Evolutionary conservation across 2,329 filamentous ascomycete genomes (phyloP), one percentile per base, ranked within the genome.

Genomic region (Penicillium sp.): DNA sequence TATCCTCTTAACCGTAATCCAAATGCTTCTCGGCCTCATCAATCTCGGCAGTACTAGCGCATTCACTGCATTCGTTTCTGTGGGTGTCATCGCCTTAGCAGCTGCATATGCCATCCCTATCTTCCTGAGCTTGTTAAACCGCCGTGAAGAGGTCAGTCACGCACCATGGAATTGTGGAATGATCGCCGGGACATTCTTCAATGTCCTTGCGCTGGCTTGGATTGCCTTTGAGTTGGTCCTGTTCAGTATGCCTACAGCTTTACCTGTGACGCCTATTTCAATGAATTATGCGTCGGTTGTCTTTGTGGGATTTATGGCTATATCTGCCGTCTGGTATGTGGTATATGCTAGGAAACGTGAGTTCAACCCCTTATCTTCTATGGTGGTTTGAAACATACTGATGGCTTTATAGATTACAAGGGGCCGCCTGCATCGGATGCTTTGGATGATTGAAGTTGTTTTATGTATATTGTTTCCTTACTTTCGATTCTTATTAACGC

Each of bases 271-370:
- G 0, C 71, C 80, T 1, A 68, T 73, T 8, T 79, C 78, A 33
- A 87, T 90, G 79, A 91, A 91, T 79, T 91, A 90, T 74, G 87
- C 87, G 0, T 85, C 85, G 7, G 88, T 86, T 37, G 88, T 91
- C 16, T 90, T 90, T 66, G 82, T 87, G 22, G 86, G 79, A 10
- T 87, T 89, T 60, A 81, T 83, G 57, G 53, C 78, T 43, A 79
- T 90, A 58, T 84, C 88, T 1, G 79, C 78, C 5, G 72, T 75
- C 6, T 91, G 87, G 87, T 91, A 90, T 76, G 63, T 70, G 0
- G 62, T 80, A 7, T 78, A 82, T 70, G 82, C 81, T 47, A 73
- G 77, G 49, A 83, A 80, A 70, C 76, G 82, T 82, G 67, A 68
- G 75, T 72, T 53, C 11, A 49, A 4, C 35, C 31, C 14, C 31